Evolutionary conservation across 78 protist species (phyloP).

Genomic region (Emiliania huxleyi): DNA sequence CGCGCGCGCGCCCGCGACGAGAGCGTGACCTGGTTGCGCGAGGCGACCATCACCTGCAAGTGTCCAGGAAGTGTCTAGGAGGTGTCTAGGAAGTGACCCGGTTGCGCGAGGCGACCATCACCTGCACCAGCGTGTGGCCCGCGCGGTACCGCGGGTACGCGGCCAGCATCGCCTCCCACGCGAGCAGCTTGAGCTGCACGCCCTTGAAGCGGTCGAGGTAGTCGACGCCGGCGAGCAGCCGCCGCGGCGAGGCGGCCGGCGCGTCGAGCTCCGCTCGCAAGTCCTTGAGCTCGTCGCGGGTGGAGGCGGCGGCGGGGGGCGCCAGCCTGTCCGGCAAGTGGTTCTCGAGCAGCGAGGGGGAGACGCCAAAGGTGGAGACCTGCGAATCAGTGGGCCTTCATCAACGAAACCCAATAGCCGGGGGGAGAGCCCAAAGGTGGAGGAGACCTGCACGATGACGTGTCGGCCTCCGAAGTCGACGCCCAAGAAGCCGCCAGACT

Average conservation of each 20-base stretch:
- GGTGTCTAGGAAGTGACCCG: no score
- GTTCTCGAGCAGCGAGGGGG: background rate
- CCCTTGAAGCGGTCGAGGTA: background rate
- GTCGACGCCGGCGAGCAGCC: background rate
- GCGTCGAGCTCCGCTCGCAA: background rate
- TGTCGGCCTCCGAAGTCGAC: background rate
- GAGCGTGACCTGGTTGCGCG: no score
- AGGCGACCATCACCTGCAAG: no score
- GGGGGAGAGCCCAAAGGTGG: no score
- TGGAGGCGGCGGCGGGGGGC: no score
- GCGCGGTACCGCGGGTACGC: background rate
- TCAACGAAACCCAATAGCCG: no score
- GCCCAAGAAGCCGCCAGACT: background rate
- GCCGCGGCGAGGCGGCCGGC: background rate
- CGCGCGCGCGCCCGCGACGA: no score
- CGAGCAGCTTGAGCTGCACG: background rate
- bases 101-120: background rate
- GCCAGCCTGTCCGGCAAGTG: background rate
- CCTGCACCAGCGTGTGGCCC: background rate
- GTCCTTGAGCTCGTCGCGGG: background rate
- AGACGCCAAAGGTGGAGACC: background rate
- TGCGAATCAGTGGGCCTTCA: no score
- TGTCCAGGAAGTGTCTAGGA: no score
- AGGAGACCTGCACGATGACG: conserved; percentile 1
- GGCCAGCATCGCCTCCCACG: background rate